phyloP scores from a whole-genome alignment of 176 grass and related monocot species.

The Rhynchospora tenuis region DNA sequence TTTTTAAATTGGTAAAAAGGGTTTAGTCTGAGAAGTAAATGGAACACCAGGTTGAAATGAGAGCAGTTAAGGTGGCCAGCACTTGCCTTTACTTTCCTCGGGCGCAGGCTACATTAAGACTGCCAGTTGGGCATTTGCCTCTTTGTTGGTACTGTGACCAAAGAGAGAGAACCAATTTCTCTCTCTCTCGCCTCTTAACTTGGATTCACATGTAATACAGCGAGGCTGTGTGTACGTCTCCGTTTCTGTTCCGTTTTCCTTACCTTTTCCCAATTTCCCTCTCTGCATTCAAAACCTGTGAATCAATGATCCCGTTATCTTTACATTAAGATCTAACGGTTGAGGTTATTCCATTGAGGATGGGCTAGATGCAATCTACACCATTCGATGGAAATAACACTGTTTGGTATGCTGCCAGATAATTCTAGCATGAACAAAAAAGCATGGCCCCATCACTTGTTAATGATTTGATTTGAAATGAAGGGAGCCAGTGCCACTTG shows the following conservation, averaged over 20 bases:
- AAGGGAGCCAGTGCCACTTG: not conserved
- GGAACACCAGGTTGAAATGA: not conserved
- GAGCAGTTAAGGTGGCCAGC: not conserved
- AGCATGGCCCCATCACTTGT: not conserved
- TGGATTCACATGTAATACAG: conserved; percentile 27
- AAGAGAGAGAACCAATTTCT: not conserved
- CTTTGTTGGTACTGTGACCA: conserved; percentile 8
- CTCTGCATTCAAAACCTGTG: not conserved
- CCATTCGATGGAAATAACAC: not conserved
- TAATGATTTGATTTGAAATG: conserved; percentile 16
- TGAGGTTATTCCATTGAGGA: not conserved
- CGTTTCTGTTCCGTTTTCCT: not conserved
- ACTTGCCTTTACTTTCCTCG: conserved; percentile 20
- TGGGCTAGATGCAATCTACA: not conserved
- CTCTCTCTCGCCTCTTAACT: not conserved
- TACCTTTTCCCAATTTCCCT: not conserved
- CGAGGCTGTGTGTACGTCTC: conserved; percentile 18
- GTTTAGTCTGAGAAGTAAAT: conserved; percentile 14
- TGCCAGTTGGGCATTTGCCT: conserved; percentile 26
- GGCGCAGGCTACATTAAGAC: conserved; percentile 24
- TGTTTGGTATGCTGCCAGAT: conserved; percentile 12
- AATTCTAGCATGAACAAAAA: not conserved
- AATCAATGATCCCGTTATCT: not conserved
- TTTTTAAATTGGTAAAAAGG: not conserved
- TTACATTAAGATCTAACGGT: not conserved